phyloP scores from a whole-genome alignment of 257 asterid species.

The Galeopsis tetrahit region DNA sequence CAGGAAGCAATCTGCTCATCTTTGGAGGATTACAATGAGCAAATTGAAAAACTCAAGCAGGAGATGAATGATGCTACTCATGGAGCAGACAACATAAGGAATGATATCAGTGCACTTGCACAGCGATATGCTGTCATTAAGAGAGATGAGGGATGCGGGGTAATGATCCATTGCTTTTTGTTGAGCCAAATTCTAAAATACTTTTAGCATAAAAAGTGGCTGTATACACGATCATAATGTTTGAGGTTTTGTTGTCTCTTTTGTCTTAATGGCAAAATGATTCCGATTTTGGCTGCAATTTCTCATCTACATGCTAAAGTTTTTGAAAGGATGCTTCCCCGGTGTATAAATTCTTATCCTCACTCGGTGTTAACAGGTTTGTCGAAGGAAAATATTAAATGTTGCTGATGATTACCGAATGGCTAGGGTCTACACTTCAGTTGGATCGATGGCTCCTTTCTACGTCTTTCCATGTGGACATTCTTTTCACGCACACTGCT shows the following conservation, averaged over 20 bases:
- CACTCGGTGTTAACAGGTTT: slow-evolving; percentile 62
- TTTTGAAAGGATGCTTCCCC: slow-evolving; percentile 27
- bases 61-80: slow-evolving; percentile 99
- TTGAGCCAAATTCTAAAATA: not conserved
- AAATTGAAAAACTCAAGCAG: slow-evolving; percentile 92
- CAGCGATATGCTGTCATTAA: slow-evolving; percentile 88
- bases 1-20: slow-evolving; percentile 98
- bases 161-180: slow-evolving; percentile 47
- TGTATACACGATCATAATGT: slow-evolving; percentile 18
- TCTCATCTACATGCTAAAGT: slow-evolving; percentile 18
- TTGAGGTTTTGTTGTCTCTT: slow-evolving; percentile 20
- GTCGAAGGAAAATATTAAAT: slow-evolving; percentile 75
- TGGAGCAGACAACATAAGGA: slow-evolving; percentile 97
- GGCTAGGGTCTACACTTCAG: slow-evolving; percentile 71
- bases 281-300: slow-evolving; percentile 23
- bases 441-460: slow-evolving; percentile 95
- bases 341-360: slow-evolving; percentile 31
- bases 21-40: slow-evolving; percentile 93
- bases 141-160: slow-evolving; percentile 97
- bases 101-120: slow-evolving; percentile 89
- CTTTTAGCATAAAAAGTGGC: slow-evolving; percentile 12
- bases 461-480: slow-evolving; percentile 98
- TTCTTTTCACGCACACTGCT: slow-evolving; percentile 89
- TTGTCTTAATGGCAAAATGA: slow-evolving; percentile 5
- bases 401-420: slow-evolving; percentile 66